A percentile compares a stretch with the other conserved stretches of the same genome.
Evolutionary conservation across 2,329 filamentous ascomycete species (phyloP).

Genomic region (Pseudopyricularia cyperi): DNA sequence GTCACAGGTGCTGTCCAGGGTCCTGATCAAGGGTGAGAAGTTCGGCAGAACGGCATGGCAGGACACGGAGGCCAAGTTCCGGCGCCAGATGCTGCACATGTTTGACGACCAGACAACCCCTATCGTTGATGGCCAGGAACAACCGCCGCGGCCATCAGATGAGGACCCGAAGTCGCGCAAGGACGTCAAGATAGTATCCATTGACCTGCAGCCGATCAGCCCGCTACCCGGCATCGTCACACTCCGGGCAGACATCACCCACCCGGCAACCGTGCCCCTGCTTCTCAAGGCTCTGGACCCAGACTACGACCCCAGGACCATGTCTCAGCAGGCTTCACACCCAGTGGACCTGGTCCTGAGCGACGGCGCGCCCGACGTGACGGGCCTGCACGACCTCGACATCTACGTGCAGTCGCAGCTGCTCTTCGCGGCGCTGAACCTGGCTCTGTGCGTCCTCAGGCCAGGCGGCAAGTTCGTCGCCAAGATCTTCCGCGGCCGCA

Average conservation of each 20-base stretch:
- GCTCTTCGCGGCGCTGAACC: conserved; percentile 84
- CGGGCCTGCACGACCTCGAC: conserved; percentile 89
- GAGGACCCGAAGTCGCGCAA: conserved; percentile 33
- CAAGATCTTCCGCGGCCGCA: conserved; percentile 90
- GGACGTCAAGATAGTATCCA: conserved; percentile 86
- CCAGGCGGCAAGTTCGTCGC: conserved; percentile 94
- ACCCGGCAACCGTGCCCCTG: conserved; percentile 85
- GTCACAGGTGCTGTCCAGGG: conserved; percentile 90
- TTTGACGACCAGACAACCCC: conserved; percentile 20
- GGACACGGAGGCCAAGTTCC: conserved; percentile 60
- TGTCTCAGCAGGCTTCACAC: conserved; percentile 45
- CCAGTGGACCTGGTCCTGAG: conserved; percentile 90
- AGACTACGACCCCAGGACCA: conserved; percentile 38
- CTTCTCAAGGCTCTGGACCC: conserved; percentile 76
- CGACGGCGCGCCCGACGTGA: conserved; percentile 92
- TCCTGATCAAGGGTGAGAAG: conserved; percentile 85
- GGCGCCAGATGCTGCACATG: conserved; percentile 45
- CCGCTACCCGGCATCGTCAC: conserved; percentile 86
- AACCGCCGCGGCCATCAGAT: conserved; percentile 5
- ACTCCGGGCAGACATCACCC: conserved; percentile 90
- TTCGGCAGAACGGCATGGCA: conserved; percentile 81
- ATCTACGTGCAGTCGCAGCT: conserved; percentile 97
- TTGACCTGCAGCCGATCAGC: conserved; percentile 92
- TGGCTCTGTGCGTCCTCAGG: conserved; percentile 82
- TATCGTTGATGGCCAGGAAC: conserved; percentile 8